phyloP scores from a whole-genome alignment of 2,329 filamentous ascomycete species.

The Diaporthe caulivora region DNA sequence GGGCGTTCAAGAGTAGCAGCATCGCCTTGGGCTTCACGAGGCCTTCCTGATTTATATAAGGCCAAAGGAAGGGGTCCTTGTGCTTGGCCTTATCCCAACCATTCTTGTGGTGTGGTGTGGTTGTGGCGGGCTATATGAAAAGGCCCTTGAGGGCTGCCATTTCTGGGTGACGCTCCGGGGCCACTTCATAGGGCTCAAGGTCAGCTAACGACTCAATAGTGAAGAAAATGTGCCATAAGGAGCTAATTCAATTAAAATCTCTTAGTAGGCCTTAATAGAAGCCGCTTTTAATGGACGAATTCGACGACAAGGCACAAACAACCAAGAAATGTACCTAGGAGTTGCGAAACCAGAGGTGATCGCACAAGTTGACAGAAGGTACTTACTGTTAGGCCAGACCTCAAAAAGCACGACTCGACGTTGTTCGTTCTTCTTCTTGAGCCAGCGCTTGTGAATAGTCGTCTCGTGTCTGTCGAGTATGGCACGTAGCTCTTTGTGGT shows the following conservation, averaged over 20 bases:
- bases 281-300: background rate
- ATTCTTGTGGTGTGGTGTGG: background rate
- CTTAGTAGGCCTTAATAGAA: background rate
- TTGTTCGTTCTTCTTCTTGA: conserved; percentile 63
- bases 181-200: conserved; percentile 47
- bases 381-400: conserved; percentile 59
- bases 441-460: conserved; percentile 66
- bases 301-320: background rate
- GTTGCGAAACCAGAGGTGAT: background rate
- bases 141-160: conserved; percentile 54
- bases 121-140: conserved; percentile 40
- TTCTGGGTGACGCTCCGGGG: conserved; percentile 63
- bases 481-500: background rate
- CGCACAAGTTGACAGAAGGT: background rate
- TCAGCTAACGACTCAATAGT: background rate
- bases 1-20: conserved; percentile 64
- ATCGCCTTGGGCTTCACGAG: conserved; percentile 57
- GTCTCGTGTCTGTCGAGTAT: conserved; percentile 61
- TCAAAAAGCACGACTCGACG: conserved; percentile 58
- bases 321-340: background rate
- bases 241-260: background rate
- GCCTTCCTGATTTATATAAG: conserved; percentile 70
- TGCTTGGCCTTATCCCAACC: conserved; percentile 41
- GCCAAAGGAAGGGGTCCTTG: conserved; percentile 60
- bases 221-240: background rate